Base-by-base conservation (phyloP, 2,329 filamentous ascomycete genomes). In the Cladosporium sp. region DNA sequence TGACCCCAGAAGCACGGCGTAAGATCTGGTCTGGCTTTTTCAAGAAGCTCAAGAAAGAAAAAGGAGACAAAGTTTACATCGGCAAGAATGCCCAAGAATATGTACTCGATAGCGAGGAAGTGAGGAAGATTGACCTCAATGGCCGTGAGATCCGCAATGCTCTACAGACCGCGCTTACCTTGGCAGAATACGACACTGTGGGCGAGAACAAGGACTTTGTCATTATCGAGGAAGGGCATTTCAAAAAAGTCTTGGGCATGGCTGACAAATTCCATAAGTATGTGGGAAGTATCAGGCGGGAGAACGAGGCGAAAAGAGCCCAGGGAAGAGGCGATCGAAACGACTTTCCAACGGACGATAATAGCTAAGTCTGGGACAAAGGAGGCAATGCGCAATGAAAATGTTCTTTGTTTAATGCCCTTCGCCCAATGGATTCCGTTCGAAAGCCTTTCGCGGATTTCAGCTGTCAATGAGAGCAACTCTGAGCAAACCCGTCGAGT, bases 101-200 rank as follows among this genome's bases (percentile, higher is more conserved):
- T 28, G 16, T 45, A 8, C 16, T 18, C n/a, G 22, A 35, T 3
- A n/a, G 32, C 41, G 14, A 33, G 28, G 48, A 14, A 4, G 33
- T 66, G 37, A 48, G 42, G 33, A 49, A 28, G 1, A 19, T 65
- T 3, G 50, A 61, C 6, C 65, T 64, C 61, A 68, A 68, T 38
- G 65, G 64, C 9, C 52, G 64, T 22, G 62, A 66, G 44, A 67
- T 66, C 13, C 50, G 65, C 11, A 66, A 67, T 19, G 42, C 42
- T 14, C 31, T 43, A 3, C 42, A 43, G 19, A 43, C 42, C 4
- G 42, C 42, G n/a, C 13, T 43, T 4, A 31, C 42, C 4, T 31
- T 43, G 18, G 42, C 42, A 22, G 42, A 43, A 13, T 43, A 43
- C 10, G 42, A 43, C 16, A 31, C 3, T 19, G 14, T 43, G 19